A percentile compares a stretch with the other conserved stretches of the same genome.
These are phyloP conservation scores for Xylariaceae sp. DNA, from an alignment of 2,329 filamentous ascomycete species.

Conservation along the genomic window DNA sequence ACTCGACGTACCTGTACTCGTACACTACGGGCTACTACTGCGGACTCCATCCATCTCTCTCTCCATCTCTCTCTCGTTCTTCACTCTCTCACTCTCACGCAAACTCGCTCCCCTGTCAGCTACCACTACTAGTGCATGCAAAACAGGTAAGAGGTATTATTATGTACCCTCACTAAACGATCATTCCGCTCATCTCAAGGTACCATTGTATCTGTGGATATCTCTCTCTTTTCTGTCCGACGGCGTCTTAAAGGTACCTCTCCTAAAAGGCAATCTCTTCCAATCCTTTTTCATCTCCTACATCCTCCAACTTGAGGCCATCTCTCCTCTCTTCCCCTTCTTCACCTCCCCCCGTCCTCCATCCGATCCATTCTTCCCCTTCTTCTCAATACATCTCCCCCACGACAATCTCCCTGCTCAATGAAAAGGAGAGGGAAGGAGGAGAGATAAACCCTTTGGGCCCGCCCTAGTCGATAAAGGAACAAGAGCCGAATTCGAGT, in stretches of 20 bases:
- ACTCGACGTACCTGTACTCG: too few species aligned
- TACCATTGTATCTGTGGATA: constrained; percentile 22
- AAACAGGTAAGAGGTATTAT: constrained; percentile 9
- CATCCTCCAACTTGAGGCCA: constrained; percentile 48
- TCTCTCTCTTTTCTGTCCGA: constrained; percentile 12
- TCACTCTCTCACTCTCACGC: neutral
- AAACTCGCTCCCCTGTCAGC: neutral
- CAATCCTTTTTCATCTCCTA: constrained; percentile 52
- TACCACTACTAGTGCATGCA: neutral
- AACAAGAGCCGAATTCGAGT: constrained; percentile 25
- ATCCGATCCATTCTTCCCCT: constrained; percentile 52
- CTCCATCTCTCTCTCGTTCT: neutral
- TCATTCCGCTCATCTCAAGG: constrained; percentile 3
- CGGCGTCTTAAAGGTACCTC: constrained; percentile 42
- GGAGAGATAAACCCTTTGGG: constrained; percentile 30
- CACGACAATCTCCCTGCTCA: constrained; percentile 41
- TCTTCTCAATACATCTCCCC: constrained; percentile 34
- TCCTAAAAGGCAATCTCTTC: constrained; percentile 41
- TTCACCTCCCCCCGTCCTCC: constrained; percentile 31
- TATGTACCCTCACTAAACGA: neutral
- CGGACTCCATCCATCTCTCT: neutral
- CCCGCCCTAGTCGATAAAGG: constrained; percentile 25
- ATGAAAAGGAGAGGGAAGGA: constrained; percentile 32
- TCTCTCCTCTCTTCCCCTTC: constrained; percentile 30
- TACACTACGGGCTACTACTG: neutral